A percentile compares a stretch with the other conserved stretches of the same genome.
Conservation (phyloP, 352 stramenopile genomes). For the Globisporangium canariense region DNA sequence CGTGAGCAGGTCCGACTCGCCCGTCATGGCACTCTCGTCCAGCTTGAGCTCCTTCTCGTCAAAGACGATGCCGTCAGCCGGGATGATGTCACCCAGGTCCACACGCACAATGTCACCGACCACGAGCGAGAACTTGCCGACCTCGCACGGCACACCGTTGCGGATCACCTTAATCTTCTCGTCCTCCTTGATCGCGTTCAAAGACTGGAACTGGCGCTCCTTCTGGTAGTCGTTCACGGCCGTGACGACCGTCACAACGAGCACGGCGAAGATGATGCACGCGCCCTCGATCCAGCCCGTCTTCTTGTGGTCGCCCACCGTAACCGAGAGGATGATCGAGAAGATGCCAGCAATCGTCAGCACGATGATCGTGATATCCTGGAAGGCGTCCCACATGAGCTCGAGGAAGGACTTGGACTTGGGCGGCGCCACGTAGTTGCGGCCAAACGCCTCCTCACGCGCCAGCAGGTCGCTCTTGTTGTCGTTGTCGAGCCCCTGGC, state of each 20-base stretch:
- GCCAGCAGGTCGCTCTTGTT: slow-evolving; percentile 29
- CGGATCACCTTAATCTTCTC: slow-evolving; percentile 79
- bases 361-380: slow-evolving; percentile 90
- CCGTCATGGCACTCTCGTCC: slow-evolving; percentile 89
- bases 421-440: slow-evolving; percentile 59
- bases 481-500: slow-evolving; percentile 45
- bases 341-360: slow-evolving; percentile 82
- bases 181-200: slow-evolving; percentile 79
- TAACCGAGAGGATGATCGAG: slow-evolving; percentile 68
- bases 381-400: slow-evolving; percentile 88
- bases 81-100: slow-evolving; percentile 86
- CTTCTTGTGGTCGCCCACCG: slow-evolving; percentile 45
- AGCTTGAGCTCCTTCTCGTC: slow-evolving; percentile 83
- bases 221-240: slow-evolving; percentile 91
- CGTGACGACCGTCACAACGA: slow-evolving; percentile 86
- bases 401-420: slow-evolving; percentile 56
- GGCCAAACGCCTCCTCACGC: slow-evolving; percentile 51
- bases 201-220: slow-evolving; percentile 82
- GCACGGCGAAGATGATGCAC: slow-evolving; percentile 87
- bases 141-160: slow-evolving; percentile 50
- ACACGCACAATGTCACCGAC: slow-evolving; percentile 89
- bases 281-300: slow-evolving; percentile 86
- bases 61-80: slow-evolving; percentile 87
- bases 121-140: slow-evolving; percentile 76
- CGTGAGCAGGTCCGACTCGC: slow-evolving; percentile 82